Evolutionary conservation across 495 filamentous ascomycete species (phyloP), one percentile per base, ranked within the genome.

Genomic region (Hypoxylon intermedium): DNA sequence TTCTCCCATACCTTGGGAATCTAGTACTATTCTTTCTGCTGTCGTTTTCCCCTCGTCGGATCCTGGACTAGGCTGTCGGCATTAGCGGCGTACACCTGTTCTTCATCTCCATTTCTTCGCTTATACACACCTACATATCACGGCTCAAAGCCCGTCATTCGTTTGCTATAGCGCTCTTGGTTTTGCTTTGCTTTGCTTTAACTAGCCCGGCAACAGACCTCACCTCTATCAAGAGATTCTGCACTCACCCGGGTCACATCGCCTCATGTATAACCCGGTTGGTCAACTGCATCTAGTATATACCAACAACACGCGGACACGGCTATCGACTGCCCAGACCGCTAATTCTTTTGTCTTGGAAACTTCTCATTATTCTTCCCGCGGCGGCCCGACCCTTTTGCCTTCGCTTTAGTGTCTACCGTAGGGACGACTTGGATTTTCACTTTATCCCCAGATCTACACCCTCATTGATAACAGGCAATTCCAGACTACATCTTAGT

Each of bases 161-260:
- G 61, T 59, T 65, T 59, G 45, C 45, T 26, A 5, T 20, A 24
- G 47, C n/a, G 19, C n/a, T 46, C 6, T 4, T 36, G 30, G 34
- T 59, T 40, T 55, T 52, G 61, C 61, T 60, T 55, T 52, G 61
- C 61, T 60, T 65, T 65, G 61, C 55, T 65, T 65, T 65, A 44
- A 54, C 55, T 60, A 65, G 61, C 50, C 61, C 55, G 55, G 61
- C 61, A 55, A 59, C 46, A 50, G 31, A 55, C 49, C 44, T 45
- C 26, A 45, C 45, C 38, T 51, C 37, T 40, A 57, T 43, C 36
- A 47, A 53, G 26, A 60, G 20, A 52, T 53, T 26, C 59, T 58
- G 45, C 53, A 46, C 38, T 48, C 46, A 38, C 24, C 52, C 54
- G 55, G 50, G 41, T 47, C 31, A 33, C 42, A 44, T 66, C 43